Evolutionary conservation across 169 alveolate genomes (phyloP), one percentile per base, ranked within the genome.

Genomic region (Plasmodium relictum): DNA sequence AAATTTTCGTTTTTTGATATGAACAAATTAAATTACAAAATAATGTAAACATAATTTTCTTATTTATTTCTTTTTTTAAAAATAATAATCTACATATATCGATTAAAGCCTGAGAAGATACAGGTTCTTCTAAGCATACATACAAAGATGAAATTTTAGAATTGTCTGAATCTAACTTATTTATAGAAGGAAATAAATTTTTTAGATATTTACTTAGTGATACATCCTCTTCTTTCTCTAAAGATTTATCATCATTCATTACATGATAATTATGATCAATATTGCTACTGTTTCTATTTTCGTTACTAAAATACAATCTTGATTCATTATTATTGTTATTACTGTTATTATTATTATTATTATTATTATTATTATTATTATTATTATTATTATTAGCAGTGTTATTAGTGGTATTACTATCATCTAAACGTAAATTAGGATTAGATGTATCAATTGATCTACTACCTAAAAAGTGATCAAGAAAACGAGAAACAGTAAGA

Each of bases 11-110:
- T 26, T 80, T 74, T 39, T 70, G 89, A 72, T 83, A 91, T 2
- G 92, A 73, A 52, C 73, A 69, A 0, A 73, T 45, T 70, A 93
- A 50, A 56, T 93, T 93, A 71, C 92, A 85, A 61, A 93, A 71
- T 50, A 93, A 45, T 61, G 93, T 93, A 83, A 93, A 93, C 91
- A 88, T 92, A 1, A 93, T 63, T 74, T 88, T 91, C 54, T 92
- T 93, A 72, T 93, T 93, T n/a, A 93, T 88, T 62, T 93, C 96
- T 58, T 86, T 86, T 74, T 88, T 91, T n/a, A 93, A 92, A 89
- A 86, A 93, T 61, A 93, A 74, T 76, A 93, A 71, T 86, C 92
- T 93, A 61, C 96, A 93, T 6, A 93, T 88, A 20, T 93, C 94
- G 42, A 93, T 72, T 44, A 93, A 73, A 37, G 89, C 94, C 54